Conservation (phyloP, 495 filamentous ascomycete species). For the Neurospora terricola region DNA sequence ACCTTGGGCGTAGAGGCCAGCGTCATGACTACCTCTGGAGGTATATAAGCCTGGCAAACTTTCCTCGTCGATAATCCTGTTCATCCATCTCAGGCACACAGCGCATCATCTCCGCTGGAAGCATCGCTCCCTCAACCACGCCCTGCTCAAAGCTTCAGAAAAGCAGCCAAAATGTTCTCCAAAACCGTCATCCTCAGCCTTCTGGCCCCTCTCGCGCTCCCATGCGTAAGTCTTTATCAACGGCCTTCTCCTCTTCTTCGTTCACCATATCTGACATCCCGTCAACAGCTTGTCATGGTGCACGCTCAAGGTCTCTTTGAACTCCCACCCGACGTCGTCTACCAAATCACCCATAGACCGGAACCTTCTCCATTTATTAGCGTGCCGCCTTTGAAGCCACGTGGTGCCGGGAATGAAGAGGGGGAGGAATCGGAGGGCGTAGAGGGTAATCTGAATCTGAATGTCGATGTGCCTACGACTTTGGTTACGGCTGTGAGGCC, state of each 20-base stretch:
- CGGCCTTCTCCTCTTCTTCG: too few species aligned
- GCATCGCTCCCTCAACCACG: too few species aligned
- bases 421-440: rapidly evolving
- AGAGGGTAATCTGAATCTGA: too few species aligned
- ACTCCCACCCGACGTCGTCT: not conserved
- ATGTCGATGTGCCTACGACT: not conserved
- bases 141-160: too few species aligned
- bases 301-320: not conserved
- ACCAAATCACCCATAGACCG: not conserved
- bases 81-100: not conserved
- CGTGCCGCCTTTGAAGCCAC: not conserved
- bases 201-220: not conserved
- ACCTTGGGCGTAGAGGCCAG: too few species aligned
- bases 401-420: not conserved
- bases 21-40: too few species aligned
- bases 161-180: not conserved
- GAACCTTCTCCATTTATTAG: not conserved
- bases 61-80: too few species aligned
- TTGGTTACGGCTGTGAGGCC: too few species aligned
- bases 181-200: not conserved
- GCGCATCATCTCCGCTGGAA: not conserved
- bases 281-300: too few species aligned
- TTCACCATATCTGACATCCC: too few species aligned
- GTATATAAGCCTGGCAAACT: too few species aligned
- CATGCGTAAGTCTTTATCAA: not conserved